Conservation (phyloP, 2,329 filamentous ascomycete genomes). For the Harringtonia lauricola region DNA sequence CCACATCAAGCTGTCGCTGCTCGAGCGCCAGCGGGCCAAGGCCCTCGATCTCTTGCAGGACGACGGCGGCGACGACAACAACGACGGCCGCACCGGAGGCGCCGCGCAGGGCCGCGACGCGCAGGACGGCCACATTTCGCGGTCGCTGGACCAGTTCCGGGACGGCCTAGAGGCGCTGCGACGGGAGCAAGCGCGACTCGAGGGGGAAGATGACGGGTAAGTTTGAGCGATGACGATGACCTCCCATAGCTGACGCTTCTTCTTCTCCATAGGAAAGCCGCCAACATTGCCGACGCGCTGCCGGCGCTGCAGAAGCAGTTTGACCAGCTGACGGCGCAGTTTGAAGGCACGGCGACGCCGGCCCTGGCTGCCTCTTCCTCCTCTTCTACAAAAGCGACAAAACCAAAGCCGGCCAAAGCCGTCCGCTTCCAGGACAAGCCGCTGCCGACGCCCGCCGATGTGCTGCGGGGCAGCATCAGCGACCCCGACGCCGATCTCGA, state of each 20-base stretch:
- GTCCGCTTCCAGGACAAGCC: constrained; percentile 71
- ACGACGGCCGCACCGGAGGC: neutral
- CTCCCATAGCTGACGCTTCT: constrained; percentile 5
- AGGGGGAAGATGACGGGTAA: constrained; percentile 53
- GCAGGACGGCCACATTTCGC: constrained; percentile 80
- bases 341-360: constrained; percentile 47
- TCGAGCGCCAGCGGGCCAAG: constrained; percentile 81
- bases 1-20: constrained; percentile 89
- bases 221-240: neutral
- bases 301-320: constrained; percentile 62
- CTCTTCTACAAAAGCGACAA: constrained; percentile 18
- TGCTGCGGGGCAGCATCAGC: constrained; percentile 15
- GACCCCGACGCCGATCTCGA: constrained; percentile 38
- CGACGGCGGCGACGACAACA: constrained; percentile 20
- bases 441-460: constrained; percentile 44
- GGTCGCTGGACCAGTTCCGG: constrained; percentile 76
- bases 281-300: constrained; percentile 51
- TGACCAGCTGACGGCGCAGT: constrained; percentile 67
- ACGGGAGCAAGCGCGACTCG: constrained; percentile 50
- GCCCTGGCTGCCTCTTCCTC: constrained; percentile 15
- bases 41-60: constrained; percentile 58
- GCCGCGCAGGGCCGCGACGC: no score
- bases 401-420: constrained; percentile 55
- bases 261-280: constrained; percentile 27
- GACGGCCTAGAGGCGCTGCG: constrained; percentile 66